Evolutionary conservation across 2,329 filamentous ascomycete genomes (phyloP).

Genomic region (Fusarium sp.): DNA sequence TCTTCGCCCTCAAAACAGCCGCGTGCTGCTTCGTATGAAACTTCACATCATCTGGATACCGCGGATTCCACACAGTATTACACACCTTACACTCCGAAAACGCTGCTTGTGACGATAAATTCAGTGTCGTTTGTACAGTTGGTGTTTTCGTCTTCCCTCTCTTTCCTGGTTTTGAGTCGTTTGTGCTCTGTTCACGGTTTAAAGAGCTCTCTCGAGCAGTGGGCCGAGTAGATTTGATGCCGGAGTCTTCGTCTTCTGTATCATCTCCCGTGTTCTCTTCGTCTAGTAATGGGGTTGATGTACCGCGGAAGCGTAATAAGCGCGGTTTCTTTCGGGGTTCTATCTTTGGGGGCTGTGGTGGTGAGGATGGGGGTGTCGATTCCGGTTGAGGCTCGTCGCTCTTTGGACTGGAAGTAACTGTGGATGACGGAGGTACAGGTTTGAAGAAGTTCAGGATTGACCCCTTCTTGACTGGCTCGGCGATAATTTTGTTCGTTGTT

Average conservation of each 20-base stretch:
- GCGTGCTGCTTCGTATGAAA: slow-evolving; percentile 54
- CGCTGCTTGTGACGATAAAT: slow-evolving; percentile 52
- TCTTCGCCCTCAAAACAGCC: slow-evolving; percentile 44
- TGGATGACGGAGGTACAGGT: slow-evolving; percentile 36
- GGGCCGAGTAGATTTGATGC: not conserved
- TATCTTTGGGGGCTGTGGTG: slow-evolving; percentile 1
- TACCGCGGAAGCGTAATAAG: slow-evolving; percentile 43
- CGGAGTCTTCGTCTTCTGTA: not conserved
- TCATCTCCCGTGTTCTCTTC: not conserved
- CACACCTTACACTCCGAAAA: slow-evolving; percentile 56
- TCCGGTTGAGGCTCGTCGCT: slow-evolving; percentile 23
- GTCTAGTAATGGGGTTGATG: slow-evolving; percentile 20
- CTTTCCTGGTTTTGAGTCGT: slow-evolving; percentile 24
- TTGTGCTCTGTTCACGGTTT: slow-evolving; percentile 4
- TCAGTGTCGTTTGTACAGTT: slow-evolving; percentile 55
- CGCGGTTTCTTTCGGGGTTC: slow-evolving; percentile 39
- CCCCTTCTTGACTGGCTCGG: slow-evolving; percentile 36
- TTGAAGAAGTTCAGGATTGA: slow-evolving; percentile 56
- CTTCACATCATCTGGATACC: slow-evolving; percentile 55
- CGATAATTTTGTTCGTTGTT: not conserved
- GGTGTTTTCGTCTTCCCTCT: slow-evolving; percentile 37
- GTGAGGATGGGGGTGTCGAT: slow-evolving; percentile 38
- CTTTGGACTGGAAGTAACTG: slow-evolving; percentile 16
- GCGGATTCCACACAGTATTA: slow-evolving; percentile 55
- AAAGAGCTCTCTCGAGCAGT: not conserved